Base-by-base conservation (phyloP, 305 asterid genomes). In the Nicotiana rustica region DNA sequence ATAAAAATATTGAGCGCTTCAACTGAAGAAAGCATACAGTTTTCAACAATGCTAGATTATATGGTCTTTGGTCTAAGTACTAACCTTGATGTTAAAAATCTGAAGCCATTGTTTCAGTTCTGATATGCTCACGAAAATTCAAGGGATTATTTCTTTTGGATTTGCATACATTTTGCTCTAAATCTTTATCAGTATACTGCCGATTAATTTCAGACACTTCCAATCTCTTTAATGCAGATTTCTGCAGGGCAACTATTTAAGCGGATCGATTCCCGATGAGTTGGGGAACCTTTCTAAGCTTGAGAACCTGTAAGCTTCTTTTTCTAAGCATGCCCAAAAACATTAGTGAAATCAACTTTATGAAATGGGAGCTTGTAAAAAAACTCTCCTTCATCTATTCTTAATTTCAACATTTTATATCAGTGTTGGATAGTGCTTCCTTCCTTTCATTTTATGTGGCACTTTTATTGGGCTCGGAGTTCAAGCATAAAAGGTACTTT, bases 181-280 rank as follows among this genome's bases (percentile, higher is more conserved):
- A 19, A 18, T 61, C 33, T 19, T 61, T 64, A 12, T 25, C 36
- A 64, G 29, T 25, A 21, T 61, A 64, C 70, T 13, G 70, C 41
- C 18, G 41, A 29, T 10, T 65, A 29, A 29, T 65, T 65, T 65
- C 31, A 25, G 64, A 41, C 41, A 65, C 70, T 65, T 29, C 70
- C 31, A 25, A 29, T 77, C 55, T 77, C 81, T 83, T 84, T 86
- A 76, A 81, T 67, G 76, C 97, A 96, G 99, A 85, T 93, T 83
- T 90, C 88, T 96, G 92, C 98, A 96, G 96, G 96, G 96, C 65
- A 96, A 96, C 90, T 96, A 90, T 90, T 86, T 94, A 84, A 93
- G 98, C 81, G 98, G 98, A 80, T 65, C 15, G 70, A 92, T 96
- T 88, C 98, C 98, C 36, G 83, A 87, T 83, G 97, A 96, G 82